Evolutionary conservation across 139 green algal genomes (phyloP), one percentile per base, ranked within the genome.

Genomic region (Edaphochlamys debaryana): DNA sequence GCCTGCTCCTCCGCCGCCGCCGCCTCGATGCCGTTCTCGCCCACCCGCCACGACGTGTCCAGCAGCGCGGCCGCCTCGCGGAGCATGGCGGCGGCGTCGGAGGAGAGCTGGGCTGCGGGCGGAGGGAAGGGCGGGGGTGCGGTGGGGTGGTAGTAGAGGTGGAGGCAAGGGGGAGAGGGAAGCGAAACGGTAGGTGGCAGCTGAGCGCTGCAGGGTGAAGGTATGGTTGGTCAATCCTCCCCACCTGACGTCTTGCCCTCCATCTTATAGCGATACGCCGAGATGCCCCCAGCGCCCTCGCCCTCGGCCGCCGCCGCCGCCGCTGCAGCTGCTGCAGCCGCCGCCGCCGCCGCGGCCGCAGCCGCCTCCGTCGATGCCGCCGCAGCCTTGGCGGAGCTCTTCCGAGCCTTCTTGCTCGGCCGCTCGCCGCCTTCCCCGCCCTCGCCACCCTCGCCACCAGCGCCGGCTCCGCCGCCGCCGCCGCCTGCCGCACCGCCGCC

Each of bases 21-120:
- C 29, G 86, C 86, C 22, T 77, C 86, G 34, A 90, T 90, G 56
- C 86, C 86, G 32, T 79, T 80, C 80, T 90, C 86, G 17, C 86
- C 82, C 64, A 92, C 88, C n/a, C 54, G 68, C 72, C 86, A 90
- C 30, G 66, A 82, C 32, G 72, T 74, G 34, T 89, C 75, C 40
- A 92, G 56, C 37, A 89, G 27, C 36, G 81, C 42, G 30, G 77
- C 41, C 5, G 81, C 77, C 58, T 78, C 60, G 9, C 2, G 27
- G 36, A 37, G 38, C 79, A 89, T 69, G 41, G n/a, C 41, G 15
- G 54, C 45, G n/a, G 60, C 77, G 25, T 70, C 69, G 1, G 68
- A 50, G 30, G 30, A 13, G 54, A 85, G 52, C 15, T 56, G 66
- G 34, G 67, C 79, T 85, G 79, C 34, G 19, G 32, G 38, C 11